These are phyloP conservation scores for Crithidia bombi DNA, from an alignment of 208 protist species.

Conservation along the genomic window DNA sequence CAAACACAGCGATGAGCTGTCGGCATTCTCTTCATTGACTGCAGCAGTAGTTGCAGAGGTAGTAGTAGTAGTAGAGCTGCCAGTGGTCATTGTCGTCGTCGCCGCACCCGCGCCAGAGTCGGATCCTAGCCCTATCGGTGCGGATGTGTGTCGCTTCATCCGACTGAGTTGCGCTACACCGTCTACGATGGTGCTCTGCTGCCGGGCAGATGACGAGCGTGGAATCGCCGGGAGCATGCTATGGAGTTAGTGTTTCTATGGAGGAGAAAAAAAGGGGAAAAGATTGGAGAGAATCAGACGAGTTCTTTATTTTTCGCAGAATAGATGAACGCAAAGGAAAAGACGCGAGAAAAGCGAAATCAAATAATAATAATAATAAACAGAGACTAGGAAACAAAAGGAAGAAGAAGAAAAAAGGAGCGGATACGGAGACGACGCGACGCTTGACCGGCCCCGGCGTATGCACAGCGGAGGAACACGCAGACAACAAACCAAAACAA, in stretches of 20 bases:
- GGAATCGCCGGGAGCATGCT: conserved; percentile 5
- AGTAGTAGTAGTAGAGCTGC: too few relatives aligned
- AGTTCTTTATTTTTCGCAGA: too few relatives aligned
- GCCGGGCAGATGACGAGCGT: background rate
- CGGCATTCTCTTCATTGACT: background rate
- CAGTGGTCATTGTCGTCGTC: too few relatives aligned
- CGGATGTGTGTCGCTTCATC: conserved; percentile 2
- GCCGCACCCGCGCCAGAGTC: too few relatives aligned
- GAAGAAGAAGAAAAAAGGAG: conserved; percentile 1
- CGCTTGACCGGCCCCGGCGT: too few relatives aligned
- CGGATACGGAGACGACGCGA: too few relatives aligned
- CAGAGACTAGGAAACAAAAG: background rate
- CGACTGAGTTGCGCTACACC: background rate
- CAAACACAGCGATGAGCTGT: background rate
- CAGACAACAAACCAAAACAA: conserved; percentile 1
- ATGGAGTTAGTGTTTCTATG: background rate
- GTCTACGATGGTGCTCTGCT: background rate
- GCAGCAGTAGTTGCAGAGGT: too few relatives aligned
- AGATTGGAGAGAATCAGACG: background rate
- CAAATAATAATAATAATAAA: background rate
- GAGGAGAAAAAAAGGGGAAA: conserved; percentile 1
- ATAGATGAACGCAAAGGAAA: too few relatives aligned
- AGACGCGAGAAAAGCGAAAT: too few relatives aligned
- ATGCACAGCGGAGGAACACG: background rate
- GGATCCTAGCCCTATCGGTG: background rate